A percentile compares a stretch with the other conserved stretches of the same genome.
These are phyloP conservation scores for Aaosphaeria pasadenensis DNA, from an alignment of 2,329 filamentous ascomycete species.

Conservation along the genomic window DNA sequence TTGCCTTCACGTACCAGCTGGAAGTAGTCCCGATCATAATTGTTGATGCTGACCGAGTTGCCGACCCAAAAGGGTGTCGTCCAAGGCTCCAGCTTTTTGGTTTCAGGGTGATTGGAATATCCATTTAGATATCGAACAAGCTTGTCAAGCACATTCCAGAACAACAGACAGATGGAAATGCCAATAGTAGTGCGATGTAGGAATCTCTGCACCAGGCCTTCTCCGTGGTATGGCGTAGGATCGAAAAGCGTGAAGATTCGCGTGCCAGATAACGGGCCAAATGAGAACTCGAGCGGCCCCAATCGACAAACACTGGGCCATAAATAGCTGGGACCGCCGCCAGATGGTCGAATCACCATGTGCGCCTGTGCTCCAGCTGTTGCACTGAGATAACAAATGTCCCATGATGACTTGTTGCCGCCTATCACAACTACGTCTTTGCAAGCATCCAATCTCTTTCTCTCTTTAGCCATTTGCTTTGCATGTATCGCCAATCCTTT, in stretches of 20 bases:
- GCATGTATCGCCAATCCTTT: constrained; percentile 27
- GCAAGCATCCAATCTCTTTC: constrained; percentile 11
- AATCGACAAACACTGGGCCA: constrained; percentile 62
- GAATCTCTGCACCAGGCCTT: constrained; percentile 49
- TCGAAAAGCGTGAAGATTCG: constrained; percentile 71
- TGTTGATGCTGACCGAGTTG: constrained; percentile 57
- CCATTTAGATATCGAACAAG: constrained; percentile 51
- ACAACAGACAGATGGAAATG: constrained; percentile 52
- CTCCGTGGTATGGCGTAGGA: constrained; percentile 68
- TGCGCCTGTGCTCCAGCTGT: constrained; percentile 48
- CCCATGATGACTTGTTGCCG: constrained; percentile 62
- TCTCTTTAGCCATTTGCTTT: constrained; percentile 32
- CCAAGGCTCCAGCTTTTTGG: constrained; percentile 43
- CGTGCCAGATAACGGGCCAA: constrained; percentile 66
- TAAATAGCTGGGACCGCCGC: constrained; percentile 50
- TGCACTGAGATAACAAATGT: constrained; percentile 59
- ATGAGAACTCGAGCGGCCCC: constrained; percentile 64
- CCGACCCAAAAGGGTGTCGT: constrained; percentile 51
- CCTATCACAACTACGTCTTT: constrained; percentile 52
- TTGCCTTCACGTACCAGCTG: constrained; percentile 52
- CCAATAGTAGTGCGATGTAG: constrained; percentile 59
- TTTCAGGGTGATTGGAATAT: constrained; percentile 43
- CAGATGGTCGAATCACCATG: constrained; percentile 58
- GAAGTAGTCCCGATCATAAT: constrained; percentile 58
- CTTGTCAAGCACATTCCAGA: constrained; percentile 55